A percentile compares a stretch with the other conserved stretches of the same genome.
These are phyloP conservation scores for Leptoxyphium fumago DNA, from an alignment of 2,329 filamentous ascomycete genomes.

Conservation along the genomic window DNA sequence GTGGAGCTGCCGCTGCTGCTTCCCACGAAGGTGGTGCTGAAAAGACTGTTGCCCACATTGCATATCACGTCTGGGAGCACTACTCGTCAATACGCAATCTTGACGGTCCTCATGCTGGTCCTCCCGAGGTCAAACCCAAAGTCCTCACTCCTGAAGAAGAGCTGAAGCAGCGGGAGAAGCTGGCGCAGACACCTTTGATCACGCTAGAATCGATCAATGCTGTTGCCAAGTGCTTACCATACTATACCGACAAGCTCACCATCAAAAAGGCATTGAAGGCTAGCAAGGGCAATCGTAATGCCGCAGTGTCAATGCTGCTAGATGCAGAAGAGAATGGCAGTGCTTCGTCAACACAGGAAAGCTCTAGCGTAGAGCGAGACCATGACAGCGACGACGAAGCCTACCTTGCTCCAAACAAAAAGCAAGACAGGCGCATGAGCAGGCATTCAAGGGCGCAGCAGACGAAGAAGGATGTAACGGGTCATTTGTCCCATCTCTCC, in stretches of 20 bases:
- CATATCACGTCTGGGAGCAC: slow-evolving; percentile 44
- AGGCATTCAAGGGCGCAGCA: slow-evolving; percentile 26
- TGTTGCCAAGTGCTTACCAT: slow-evolving; percentile 37
- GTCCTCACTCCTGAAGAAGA: slow-evolving; percentile 27
- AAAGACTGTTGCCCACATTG: slow-evolving; percentile 31
- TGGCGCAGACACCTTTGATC: slow-evolving; percentile 26
- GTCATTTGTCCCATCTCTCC: background rate
- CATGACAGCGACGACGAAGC: slow-evolving; percentile 36
- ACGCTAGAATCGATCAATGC: slow-evolving; percentile 40
- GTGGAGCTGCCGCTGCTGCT: slow-evolving; percentile 1
- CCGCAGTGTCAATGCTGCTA: slow-evolving; percentile 37
- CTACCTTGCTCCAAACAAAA: slow-evolving; percentile 36
- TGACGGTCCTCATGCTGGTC: slow-evolving; percentile 42
- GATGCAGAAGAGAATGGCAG: slow-evolving; percentile 31
- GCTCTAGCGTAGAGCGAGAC: slow-evolving; percentile 37
- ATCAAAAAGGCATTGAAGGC: slow-evolving; percentile 39
- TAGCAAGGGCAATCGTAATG: slow-evolving; percentile 39
- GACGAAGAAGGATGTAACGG: slow-evolving; percentile 11
- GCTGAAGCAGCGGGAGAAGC: slow-evolving; percentile 21
- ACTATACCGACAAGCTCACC: slow-evolving; percentile 33
- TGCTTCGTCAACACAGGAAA: slow-evolving; percentile 28
- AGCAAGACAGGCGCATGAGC: slow-evolving; percentile 31
- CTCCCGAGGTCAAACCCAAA: slow-evolving; percentile 31
- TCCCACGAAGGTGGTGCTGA: slow-evolving; percentile 7
- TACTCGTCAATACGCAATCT: slow-evolving; percentile 52